Conservation (phyloP, 768 basidiomycete genomes). For the Boletus rubropictus region DNA sequence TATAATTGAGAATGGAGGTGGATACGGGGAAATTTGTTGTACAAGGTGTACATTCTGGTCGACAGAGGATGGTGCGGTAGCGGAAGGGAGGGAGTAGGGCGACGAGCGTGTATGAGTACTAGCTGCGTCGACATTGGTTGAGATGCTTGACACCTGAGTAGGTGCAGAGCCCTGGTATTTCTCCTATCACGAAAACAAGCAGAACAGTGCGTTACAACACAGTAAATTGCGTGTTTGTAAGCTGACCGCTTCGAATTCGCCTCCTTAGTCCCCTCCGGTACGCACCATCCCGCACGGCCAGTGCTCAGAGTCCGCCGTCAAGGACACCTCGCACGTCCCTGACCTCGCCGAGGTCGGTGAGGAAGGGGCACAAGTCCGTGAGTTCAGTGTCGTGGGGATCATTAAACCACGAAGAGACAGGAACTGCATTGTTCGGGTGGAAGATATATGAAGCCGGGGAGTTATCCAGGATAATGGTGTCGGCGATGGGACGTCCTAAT, state of each 20-base stretch:
- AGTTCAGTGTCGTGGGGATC: conserved; percentile 98
- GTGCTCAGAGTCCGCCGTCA: conserved; percentile 68
- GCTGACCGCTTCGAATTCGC: conserved; percentile 14
- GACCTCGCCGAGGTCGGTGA: conserved; percentile 78
- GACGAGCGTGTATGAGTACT: conserved; percentile 1
- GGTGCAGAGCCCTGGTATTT: conserved; percentile 26
- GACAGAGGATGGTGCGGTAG: conserved; percentile 3
- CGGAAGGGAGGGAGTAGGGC: conserved; percentile 1
- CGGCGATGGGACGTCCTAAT: conserved; percentile 86
- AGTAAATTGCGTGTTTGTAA: conserved; percentile 20
- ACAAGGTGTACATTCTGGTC: conserved; percentile 20
- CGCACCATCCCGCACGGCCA: conserved; percentile 16
- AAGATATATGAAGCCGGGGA: conserved; percentile 99
- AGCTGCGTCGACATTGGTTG: conserved; percentile 1
- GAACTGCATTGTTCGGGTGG: conserved; percentile 98
- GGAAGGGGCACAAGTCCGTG: conserved; percentile 91
- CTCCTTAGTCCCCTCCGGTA: conserved; percentile 15
- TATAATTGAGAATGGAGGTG: conserved; percentile 20
- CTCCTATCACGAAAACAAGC: conserved; percentile 26
- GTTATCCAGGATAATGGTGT: conserved; percentile 97
- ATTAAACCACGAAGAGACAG: conserved; percentile 99
- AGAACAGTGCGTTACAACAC: conserved; percentile 28
- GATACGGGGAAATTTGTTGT: conserved; percentile 14
- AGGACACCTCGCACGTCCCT: conserved; percentile 90
- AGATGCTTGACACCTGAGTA: conserved; percentile 13